phyloP scores from a whole-genome alignment of 2,329 filamentous ascomycete species.

The Cadophora sp. region DNA sequence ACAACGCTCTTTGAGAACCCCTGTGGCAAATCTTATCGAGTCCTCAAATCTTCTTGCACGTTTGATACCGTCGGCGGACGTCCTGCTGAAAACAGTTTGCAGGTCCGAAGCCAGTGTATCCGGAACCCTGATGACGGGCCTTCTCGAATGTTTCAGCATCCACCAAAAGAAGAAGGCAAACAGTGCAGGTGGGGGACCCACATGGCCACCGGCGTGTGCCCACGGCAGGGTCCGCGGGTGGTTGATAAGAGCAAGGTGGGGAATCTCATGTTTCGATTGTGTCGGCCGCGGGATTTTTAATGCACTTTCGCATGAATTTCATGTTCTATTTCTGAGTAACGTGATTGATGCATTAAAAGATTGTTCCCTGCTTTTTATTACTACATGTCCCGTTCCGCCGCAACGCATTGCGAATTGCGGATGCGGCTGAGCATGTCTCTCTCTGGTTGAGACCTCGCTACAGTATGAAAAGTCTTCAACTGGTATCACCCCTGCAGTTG shows the following conservation, averaged over 20 bases:
- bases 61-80: conserved; percentile 20
- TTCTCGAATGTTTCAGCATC: conserved; percentile 43
- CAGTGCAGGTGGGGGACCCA: conserved; percentile 10
- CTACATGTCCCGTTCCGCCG: conserved; percentile 2
- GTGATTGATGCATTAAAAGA: conserved; percentile 31
- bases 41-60: not conserved
- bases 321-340: conserved; percentile 26
- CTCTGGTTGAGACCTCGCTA: conserved; percentile 24
- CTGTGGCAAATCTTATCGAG: not conserved
- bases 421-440: conserved; percentile 16
- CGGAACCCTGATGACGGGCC: conserved; percentile 37
- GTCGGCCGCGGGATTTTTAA: conserved; percentile 14
- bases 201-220: not conserved
- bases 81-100: conserved; percentile 22
- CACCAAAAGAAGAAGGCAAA: conserved; percentile 34
- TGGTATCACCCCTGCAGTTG: conserved; percentile 7
- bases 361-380: conserved; percentile 26
- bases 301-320: conserved; percentile 29
- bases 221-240: conserved; percentile 31
- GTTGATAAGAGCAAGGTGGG: conserved; percentile 31
- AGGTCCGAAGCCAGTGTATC: conserved; percentile 29
- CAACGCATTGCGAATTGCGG: conserved; percentile 15
- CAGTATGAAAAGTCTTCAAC: not conserved
- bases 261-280: conserved; percentile 27
- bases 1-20: not conserved